Base-by-base conservation (phyloP, 2,329 filamentous ascomycete genomes). In the Spiromastix sp. region DNA sequence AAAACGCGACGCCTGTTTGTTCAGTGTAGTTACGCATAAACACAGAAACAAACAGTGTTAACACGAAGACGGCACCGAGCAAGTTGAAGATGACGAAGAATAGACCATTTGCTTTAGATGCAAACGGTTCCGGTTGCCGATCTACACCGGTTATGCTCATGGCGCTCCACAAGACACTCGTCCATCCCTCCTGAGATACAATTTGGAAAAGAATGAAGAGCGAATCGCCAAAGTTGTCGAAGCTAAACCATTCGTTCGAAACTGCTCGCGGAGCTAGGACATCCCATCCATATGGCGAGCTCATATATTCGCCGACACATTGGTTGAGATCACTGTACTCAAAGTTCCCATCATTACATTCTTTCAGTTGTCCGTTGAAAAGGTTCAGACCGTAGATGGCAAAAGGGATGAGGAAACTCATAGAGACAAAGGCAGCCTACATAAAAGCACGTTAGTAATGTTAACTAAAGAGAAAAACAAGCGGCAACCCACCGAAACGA, bases 21-120 rank as follows among this genome's bases (percentile, higher is more conserved):
- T 98, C 91, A 0, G 91, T 98, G 60, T 98, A 98, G 57, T 95
- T 98, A 42, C 91, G 85, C 91, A 98, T 98, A 59, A 98, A 98
- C 42, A 98, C 91, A 38, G 91, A 96, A 31, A 98, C 93, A 59
- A 98, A 98, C 53, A 98, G 67, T 1, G 91, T 98, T 53, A 98
- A 71, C 42, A 98, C 82, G 61, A 98, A 98, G 44, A 98, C 89
- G 0, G 91, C 91, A 20, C 86, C 86, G 49, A 98, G 71, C 55
- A 98, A 74, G 61, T 98, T 98, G 76, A 96, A 98, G 4, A 89
- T 71, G 37, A 98, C 77, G 55, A 98, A 95, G 67, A 95, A 98
- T 22, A 96, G 59, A 0, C 85, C 87, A 46, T 98, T 96, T 26
- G 81, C 86, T 50, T 87, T 77, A 1, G 81, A 74, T 2, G 74